Base-by-base conservation (phyloP, 2,329 filamentous ascomycete genomes). In the Drechslerella dactyloides region DNA sequence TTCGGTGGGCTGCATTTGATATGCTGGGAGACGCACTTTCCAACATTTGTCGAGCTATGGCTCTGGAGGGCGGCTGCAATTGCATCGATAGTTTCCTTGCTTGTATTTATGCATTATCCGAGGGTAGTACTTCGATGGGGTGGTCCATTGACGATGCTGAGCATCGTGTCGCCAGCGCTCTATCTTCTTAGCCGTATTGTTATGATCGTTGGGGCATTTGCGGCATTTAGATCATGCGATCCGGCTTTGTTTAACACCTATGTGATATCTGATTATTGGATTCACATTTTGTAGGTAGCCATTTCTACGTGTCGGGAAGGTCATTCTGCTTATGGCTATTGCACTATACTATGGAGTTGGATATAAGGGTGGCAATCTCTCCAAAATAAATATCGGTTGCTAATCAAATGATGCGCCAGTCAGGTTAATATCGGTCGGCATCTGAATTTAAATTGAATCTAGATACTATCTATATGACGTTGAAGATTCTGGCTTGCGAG, bases 1-100 rank as follows among this genome's bases (percentile, higher is more conserved):
- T 79, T 79, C 61, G 75, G 75, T 13, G 78, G 77, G 13, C 72
- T 79, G 17, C 77, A 79, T 62, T 74, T 79, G 13, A 76, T 78
- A 46, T 78, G 76, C 7, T 79, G 77, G 77, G 68, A 78, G 55
- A 74, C 76, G 4, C 64, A 61, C 1, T 79, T 79, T 57, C 78
- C 78, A 11, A 78, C 77, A 7, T 35, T 69, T 11, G 51, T 76
- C 8, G 77, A 79, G 44, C 55, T 69, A 7, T 79, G 76, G 76
- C 73, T 79, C 0, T 79, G 78, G 78, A 75, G 78, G 8, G 68
- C 50, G 27, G 69, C 77, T 13, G 75, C 76, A 13, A 73, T 79
- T 24, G 68, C 74, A 1, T 78, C 77, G 1, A 76, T 78, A 24
- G 37, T 77, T 23, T 75, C 75, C 1, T 74, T 78, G 72, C 57